Base-by-base conservation (phyloP, 1,284 basidiomycete species). In the Microbotryum silenes-acaulis region DNA sequence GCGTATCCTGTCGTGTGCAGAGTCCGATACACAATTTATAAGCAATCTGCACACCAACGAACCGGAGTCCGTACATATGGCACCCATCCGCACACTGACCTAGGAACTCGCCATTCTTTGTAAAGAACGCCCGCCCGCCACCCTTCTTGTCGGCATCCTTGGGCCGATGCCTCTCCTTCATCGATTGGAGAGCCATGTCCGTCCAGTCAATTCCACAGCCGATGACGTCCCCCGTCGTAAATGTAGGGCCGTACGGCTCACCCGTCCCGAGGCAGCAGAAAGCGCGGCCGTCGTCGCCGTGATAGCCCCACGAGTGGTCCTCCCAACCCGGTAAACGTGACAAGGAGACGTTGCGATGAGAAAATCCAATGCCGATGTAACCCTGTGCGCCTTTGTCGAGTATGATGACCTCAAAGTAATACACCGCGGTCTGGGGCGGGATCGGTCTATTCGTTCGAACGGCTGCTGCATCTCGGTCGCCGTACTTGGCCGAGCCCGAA, bases 131-230 rank as follows among this genome's bases (percentile, higher is more conserved):
- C 61, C 81, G 80, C 60, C 85, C 80, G 16, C 49, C 54, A 10
- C 51, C 52, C 4, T 54, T 46, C 21, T 54, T 37, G 12, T 42
- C 49, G 23, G 16, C 21, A 8, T 59, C 25, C 25, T 14, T 31
- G 18, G 49, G 53, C 48, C 53, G 27, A 42, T 61, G 21, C 18
- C 56, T 9, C 42, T 55, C 29, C 0, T 56, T 53, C 3, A 51
- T 16, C 9, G 37, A 42, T 3, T 61, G 60, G 3, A 59, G 61
- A 0, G 59, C 63, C 2, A 81, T 83, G 8, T 49, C 60, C 25
- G 83, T 85, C 72, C 89, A 92, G 75, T 96, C 90, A 62, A 97
- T 81, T 0, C 92, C 91, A 71, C 89, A 91, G 12, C 91, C 91
- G 64, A 97, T 82, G 21, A 85, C 77, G 74, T 97, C 91, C 10